These are phyloP conservation scores for Ophiostoma ulmi DNA, from an alignment of 2,329 filamentous ascomycete species.

Conservation along the genomic window DNA sequence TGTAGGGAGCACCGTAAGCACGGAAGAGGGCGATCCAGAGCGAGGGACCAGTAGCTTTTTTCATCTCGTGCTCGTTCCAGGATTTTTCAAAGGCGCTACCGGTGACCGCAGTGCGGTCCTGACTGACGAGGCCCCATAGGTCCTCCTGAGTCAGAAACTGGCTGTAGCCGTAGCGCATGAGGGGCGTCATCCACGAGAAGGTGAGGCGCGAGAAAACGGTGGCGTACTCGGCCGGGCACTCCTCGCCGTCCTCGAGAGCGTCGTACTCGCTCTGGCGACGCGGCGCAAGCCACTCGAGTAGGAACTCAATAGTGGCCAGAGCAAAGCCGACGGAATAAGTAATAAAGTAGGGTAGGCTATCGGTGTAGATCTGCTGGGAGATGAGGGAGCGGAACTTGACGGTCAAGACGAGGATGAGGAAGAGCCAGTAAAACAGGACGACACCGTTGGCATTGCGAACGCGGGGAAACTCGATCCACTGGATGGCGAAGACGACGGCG, in stretches of 20 bases:
- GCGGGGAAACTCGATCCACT: constrained; percentile 81
- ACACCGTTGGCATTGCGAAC: constrained; percentile 81
- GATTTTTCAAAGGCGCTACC: constrained; percentile 63
- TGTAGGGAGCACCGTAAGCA: constrained; percentile 80
- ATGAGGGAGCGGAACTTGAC: constrained; percentile 84
- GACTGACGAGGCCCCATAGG: constrained; percentile 81
- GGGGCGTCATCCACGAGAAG: constrained; percentile 96
- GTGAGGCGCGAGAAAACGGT: constrained; percentile 90
- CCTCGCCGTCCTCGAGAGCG: constrained; percentile 54
- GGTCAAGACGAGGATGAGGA: constrained; percentile 70
- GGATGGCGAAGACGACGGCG: constrained; percentile 67
- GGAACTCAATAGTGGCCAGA: constrained; percentile 64
- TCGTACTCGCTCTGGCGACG: constrained; percentile 58
- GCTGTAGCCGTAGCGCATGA: constrained; percentile 94
- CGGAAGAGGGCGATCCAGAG: constrained; percentile 81
- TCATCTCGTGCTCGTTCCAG: constrained; percentile 71
- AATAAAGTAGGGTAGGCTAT: constrained; percentile 68
- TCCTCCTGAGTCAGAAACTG: constrained; percentile 91
- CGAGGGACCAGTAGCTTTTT: constrained; percentile 60
- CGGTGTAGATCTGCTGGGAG: constrained; percentile 65
- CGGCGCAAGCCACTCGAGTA: constrained; percentile 81
- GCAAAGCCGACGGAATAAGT: constrained; percentile 68
- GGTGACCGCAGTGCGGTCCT: constrained; percentile 73
- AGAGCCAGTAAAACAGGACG: constrained; percentile 86
- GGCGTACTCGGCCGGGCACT: constrained; percentile 79